Evolutionary conservation across 345 rosid genomes (phyloP).

Genomic region (Pistacia integerrima): DNA sequence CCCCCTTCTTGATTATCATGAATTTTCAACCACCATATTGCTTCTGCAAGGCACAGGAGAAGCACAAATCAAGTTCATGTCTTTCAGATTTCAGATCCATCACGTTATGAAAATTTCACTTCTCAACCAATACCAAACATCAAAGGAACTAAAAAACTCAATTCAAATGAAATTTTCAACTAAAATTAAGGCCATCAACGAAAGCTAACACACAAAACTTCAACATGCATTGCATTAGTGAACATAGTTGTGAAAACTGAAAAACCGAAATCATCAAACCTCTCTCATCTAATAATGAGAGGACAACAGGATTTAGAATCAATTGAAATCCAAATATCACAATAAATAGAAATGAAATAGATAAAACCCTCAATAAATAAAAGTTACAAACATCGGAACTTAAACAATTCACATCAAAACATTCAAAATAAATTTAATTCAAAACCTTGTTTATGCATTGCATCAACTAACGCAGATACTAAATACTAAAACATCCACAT

Average conservation of each 20-base stretch:
- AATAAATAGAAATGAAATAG: background rate
- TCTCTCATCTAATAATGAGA: background rate
- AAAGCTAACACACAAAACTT: background rate
- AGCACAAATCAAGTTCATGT: background rate
- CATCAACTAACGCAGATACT: conserved; percentile 2
- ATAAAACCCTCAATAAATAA: background rate
- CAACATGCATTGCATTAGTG: background rate
- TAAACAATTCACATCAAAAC: background rate
- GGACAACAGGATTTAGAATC: background rate
- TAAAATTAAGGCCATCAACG: too few relatives aligned
- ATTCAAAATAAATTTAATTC: background rate
- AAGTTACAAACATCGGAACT: conserved; percentile 14
- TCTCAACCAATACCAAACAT: background rate
- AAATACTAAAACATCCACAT: background rate
- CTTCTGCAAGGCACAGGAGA: conserved; percentile 37
- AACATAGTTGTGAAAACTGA: background rate
- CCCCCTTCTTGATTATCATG: conserved; percentile 46
- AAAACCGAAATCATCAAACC: conserved; percentile 15
- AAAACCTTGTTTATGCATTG: conserved; percentile 1
- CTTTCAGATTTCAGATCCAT: background rate
- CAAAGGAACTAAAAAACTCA: background rate
- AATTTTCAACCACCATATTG: conserved; percentile 54
- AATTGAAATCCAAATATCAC: background rate
- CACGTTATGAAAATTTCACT: background rate
- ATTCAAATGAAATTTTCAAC: background rate